Evolutionary conservation across 2,329 filamentous ascomycete species (phyloP), one percentile per base, ranked within the genome.

Genomic region (Aspergillus cejpii): DNA sequence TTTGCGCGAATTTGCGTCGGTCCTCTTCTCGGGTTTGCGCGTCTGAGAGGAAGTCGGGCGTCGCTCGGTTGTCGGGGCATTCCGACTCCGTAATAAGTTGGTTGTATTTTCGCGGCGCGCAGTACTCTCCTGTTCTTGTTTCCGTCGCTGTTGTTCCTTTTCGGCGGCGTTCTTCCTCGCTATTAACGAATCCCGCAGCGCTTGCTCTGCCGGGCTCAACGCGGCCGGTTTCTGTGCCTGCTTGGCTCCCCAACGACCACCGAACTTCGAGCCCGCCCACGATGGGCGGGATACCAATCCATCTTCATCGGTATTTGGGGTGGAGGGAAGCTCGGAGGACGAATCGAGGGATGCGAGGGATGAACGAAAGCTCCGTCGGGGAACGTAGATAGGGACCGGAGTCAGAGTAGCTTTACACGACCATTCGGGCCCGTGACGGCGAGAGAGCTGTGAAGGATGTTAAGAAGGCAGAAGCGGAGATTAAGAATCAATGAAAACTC

Each of bases 391-490:
- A 41, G 56, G 39, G 24, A 48, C 41, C 33, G 54, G 47, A 31
- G 45, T 19, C 38, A 51, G 47, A 42, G 53, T 43, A 36, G 60
- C 57, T 44, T 63, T 57, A 55, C 62, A 64, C 42, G 63, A 61
- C 55, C 67, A 59, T 54, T 69, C 67, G 57, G 68, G 50, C 50
- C 62, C 60, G 47, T 64, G 61, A 54, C 61, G 60, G 49, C 64
- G 65, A 43, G 65, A 61, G 41, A 70, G 53, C 67, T 68, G 49
- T 20, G 40, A 27, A 36, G 19, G 14, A 14, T 19, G 26, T 33
- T 11, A 15, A 40, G 41, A 28, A 10, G 37, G 33, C 15, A 29
- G 34, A 26, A 43, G 47, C 29, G 27, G 10, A 21, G 6, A 17
- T 12, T n/a, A 7, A 27, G 15, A 10, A 31, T 7, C 1, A 5